phyloP scores from a whole-genome alignment of 495 filamentous ascomycete genomes.

The Pseudevernia furfuracea region DNA sequence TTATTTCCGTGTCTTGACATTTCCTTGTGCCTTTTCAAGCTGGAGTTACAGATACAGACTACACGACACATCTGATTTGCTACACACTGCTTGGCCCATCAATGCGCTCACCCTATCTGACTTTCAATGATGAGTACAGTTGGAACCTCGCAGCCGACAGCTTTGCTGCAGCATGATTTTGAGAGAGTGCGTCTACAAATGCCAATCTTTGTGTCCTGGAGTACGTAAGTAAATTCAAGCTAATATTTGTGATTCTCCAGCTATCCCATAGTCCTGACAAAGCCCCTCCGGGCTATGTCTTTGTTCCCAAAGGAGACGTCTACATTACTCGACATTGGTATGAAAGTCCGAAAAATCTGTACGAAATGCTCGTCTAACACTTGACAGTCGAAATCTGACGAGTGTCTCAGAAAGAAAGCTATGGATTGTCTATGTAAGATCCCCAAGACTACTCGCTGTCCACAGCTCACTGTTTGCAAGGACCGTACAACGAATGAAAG shows the following conservation, averaged over 20 bases:
- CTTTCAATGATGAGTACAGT: neutral
- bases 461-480: neutral
- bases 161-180: slow-evolving; percentile 8
- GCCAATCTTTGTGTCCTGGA: neutral
- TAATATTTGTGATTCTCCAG: neutral
- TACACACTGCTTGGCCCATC: neutral
- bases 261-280: neutral
- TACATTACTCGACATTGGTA: slow-evolving; percentile 19
- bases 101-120: neutral
- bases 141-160: neutral
- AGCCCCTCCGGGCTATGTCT: slow-evolving; percentile 9
- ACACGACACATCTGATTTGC: too few species aligned
- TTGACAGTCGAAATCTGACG: slow-evolving; percentile 12
- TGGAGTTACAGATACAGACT: too few species aligned
- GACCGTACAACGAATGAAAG: slow-evolving; percentile 5
- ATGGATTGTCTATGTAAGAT: slow-evolving; percentile 14
- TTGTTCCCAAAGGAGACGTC: slow-evolving; percentile 17
- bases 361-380: neutral
- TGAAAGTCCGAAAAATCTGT: neutral
- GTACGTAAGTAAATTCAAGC: neutral
- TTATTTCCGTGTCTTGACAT: too few species aligned
- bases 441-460: neutral
- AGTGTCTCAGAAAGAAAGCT: neutral
- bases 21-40: too few species aligned
- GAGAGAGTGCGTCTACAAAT: neutral